Evolutionary conservation across 805 yeast species (phyloP).

Genomic region (Spathaspora arborariae): DNA sequence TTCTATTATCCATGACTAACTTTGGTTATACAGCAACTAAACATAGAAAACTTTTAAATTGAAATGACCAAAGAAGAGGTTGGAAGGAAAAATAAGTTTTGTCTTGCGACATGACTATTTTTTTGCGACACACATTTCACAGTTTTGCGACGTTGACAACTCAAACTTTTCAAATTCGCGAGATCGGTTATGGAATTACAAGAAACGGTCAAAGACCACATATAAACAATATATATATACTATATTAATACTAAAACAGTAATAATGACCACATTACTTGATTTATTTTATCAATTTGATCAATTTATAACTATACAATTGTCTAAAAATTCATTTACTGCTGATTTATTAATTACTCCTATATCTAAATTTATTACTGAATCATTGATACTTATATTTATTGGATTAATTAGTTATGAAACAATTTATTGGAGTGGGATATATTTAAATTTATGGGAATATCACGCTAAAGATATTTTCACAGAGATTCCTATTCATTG

Average conservation of each 20-base stretch:
- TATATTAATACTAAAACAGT: not conserved
- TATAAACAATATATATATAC: too few species aligned
- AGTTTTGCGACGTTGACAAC: too few species aligned
- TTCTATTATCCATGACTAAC: conserved; percentile 33
- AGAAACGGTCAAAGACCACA: not conserved
- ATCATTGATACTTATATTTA: conserved; percentile 18
- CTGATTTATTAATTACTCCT: conserved; percentile 21
- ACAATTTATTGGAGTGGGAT: conserved; percentile 41
- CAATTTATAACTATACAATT: conserved; percentile 7
- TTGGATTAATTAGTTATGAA: conserved; percentile 35
- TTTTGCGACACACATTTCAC: not conserved
- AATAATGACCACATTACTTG: conserved; percentile 7
- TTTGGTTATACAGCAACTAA: not conserved
- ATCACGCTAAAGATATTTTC: conserved; percentile 58
- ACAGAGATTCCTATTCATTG: conserved; percentile 75
- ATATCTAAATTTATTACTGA: conserved; percentile 28
- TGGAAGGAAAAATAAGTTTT: too few species aligned
- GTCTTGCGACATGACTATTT: not conserved
- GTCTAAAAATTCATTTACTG: conserved; percentile 16
- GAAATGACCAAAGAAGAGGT: not conserved
- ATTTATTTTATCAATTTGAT: conserved; percentile 8
- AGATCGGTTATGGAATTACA: not conserved
- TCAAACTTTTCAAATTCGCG: not conserved
- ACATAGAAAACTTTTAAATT: not conserved
- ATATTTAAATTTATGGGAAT: conserved; percentile 41